A percentile compares a stretch with the other conserved stretches of the same genome.
phyloP scores from a whole-genome alignment of 306 rosid genomes.

The Sphenostylis stenocarpa region DNA sequence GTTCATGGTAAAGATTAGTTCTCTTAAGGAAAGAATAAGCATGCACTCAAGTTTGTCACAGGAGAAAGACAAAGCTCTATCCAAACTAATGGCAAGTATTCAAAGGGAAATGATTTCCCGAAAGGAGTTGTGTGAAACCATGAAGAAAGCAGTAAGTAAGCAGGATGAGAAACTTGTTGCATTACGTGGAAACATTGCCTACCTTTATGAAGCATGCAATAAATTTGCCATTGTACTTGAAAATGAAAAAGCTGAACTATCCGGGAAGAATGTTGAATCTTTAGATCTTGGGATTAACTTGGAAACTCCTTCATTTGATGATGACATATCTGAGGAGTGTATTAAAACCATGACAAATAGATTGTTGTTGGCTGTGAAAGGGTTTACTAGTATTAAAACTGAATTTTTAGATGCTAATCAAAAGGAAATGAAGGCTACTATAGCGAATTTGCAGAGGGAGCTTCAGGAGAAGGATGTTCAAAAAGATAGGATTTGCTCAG shows the following conservation, averaged over 20 bases:
- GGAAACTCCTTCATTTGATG: constrained; percentile 25
- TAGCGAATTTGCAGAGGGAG: constrained; percentile 75
- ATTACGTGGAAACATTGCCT: constrained; percentile 52
- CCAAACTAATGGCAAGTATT: constrained; percentile 46
- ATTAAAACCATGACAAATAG: constrained; percentile 63
- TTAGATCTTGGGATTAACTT: constrained; percentile 32
- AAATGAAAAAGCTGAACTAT: constrained; percentile 62
- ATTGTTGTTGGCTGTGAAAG: constrained; percentile 62
- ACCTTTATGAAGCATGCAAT: constrained; percentile 70
- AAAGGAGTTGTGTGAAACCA: constrained; percentile 57
- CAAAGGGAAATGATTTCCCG: constrained; percentile 62
- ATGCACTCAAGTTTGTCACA: constrained; percentile 54
- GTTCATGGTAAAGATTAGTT: constrained; percentile 47
- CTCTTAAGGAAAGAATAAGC: constrained; percentile 56
- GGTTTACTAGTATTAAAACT: constrained; percentile 59
- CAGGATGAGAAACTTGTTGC: constrained; percentile 58
- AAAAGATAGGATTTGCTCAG: constrained; percentile 77
- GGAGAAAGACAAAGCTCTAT: constrained; percentile 52
- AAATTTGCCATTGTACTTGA: constrained; percentile 55
- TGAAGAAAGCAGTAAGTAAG: constrained; percentile 59
- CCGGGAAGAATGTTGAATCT: constrained; percentile 49
- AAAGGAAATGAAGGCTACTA: constrained; percentile 73
- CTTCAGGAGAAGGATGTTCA: constrained; percentile 94
- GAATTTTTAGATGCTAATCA: constrained; percentile 59
- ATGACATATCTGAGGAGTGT: constrained; percentile 57